A percentile compares a stretch with the other conserved stretches of the same genome.
Evolutionary conservation across 1,284 basidiomycete species (phyloP).

Genomic region (Moesziomyces parantarcticus): DNA sequence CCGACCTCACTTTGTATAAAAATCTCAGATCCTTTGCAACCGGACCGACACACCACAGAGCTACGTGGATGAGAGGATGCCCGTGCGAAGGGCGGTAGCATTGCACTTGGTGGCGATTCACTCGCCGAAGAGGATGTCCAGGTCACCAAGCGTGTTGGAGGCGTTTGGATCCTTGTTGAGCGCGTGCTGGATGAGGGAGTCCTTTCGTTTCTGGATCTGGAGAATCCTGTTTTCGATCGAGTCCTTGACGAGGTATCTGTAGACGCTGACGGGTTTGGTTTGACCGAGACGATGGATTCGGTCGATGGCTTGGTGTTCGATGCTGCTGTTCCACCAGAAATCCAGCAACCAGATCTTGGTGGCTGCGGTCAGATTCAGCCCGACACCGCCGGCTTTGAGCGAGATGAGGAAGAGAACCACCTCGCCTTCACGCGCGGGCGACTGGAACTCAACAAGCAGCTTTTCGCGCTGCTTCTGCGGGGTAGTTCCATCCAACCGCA

Average conservation of each 20-base stretch:
- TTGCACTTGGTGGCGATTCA: background rate
- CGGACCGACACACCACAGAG: no score
- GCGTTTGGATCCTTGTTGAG: conserved; percentile 11
- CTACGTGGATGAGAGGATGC: no score
- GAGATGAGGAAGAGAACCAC: conserved; percentile 86
- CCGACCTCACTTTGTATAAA: no score
- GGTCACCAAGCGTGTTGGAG: conserved; percentile 56
- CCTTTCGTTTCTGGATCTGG: conserved; percentile 92
- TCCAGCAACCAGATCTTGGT: conserved; percentile 65
- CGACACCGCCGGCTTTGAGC: conserved; percentile 93
- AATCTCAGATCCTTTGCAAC: no score
- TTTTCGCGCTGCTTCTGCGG: conserved; percentile 82
- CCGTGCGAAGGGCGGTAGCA: no score
- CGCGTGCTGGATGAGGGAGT: conserved; percentile 78
- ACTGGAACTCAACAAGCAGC: conserved; percentile 80
- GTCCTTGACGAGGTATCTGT: conserved; percentile 90
- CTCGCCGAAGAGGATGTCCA: conserved; percentile 59
- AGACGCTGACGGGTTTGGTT: conserved; percentile 86
- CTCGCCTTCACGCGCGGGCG: conserved; percentile 75
- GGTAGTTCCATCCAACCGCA: conserved; percentile 87
- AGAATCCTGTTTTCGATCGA: conserved; percentile 79
- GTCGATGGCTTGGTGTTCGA: conserved; percentile 78
- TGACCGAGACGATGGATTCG: conserved; percentile 84
- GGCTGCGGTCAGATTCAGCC: conserved; percentile 69
- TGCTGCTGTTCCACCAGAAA: conserved; percentile 66